Conservation (phyloP, 1,284 basidiomycete genomes). For the Apiotrichum mycotoxinovorans region DNA sequence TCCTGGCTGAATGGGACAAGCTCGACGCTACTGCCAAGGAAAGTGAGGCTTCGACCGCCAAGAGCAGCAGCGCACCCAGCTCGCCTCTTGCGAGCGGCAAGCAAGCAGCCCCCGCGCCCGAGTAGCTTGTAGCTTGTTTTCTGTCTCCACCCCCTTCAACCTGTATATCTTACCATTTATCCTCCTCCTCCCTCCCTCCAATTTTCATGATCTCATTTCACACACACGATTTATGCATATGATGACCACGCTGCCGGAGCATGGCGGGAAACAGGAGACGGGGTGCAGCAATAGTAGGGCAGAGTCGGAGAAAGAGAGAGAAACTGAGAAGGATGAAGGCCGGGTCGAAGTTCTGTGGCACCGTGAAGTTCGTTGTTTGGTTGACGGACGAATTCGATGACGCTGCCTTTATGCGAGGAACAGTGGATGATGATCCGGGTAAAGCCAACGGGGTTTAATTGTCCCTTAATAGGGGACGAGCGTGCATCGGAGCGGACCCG, state of each 20-base stretch:
- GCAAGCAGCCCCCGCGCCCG: background rate
- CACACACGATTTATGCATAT: constrained; percentile 6
- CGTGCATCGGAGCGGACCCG: no score
- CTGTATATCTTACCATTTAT: background rate
- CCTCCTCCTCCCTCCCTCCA: background rate
- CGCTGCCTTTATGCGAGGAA: no score
- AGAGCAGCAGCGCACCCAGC: background rate
- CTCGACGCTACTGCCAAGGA: constrained; percentile 16
- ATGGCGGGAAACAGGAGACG: background rate
- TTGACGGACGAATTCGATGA: no score
- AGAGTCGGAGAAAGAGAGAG: background rate
- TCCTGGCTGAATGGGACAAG: constrained; percentile 73
- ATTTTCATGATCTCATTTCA: background rate
- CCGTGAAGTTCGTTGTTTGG: no score
- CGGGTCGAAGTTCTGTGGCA: no score
- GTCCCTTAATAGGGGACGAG: no score
- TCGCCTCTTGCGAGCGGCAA: background rate
- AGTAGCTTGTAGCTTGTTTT: background rate
- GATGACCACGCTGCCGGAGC: background rate
- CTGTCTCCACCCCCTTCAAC: background rate
- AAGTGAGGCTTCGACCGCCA: background rate
- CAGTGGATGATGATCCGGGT: no score
- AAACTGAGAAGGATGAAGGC: no score
- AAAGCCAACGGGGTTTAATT: no score
- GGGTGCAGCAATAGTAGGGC: background rate